A percentile compares a stretch with the other conserved stretches of the same genome.
phyloP scores from a whole-genome alignment of 2,329 filamentous ascomycete species.

The Penicillium sp. region DNA sequence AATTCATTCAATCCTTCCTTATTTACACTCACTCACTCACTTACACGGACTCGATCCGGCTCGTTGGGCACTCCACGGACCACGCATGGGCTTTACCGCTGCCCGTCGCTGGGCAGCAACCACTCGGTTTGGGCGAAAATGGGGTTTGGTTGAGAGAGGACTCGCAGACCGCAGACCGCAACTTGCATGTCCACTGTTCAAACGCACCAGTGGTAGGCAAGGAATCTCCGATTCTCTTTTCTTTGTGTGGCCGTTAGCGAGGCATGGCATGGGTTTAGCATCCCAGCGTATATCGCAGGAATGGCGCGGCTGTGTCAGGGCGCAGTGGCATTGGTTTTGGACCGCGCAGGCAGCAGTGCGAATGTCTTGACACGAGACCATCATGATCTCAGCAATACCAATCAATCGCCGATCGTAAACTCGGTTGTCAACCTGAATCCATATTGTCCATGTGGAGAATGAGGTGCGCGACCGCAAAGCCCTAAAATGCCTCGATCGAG shows the following conservation, averaged over 20 bases:
- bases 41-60: slow-evolving; percentile 16
- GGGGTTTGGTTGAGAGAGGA: slow-evolving; percentile 14
- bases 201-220: not conserved
- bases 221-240: not conserved
- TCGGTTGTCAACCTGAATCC: not conserved
- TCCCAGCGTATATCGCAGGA: slow-evolving; percentile 1
- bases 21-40: slow-evolving; percentile 22
- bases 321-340: not conserved
- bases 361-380: not conserved
- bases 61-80: slow-evolving; percentile 33
- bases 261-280: no score
- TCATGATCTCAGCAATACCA: not conserved
- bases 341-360: not conserved
- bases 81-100: slow-evolving; percentile 38
- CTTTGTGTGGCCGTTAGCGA: slow-evolving; percentile 8
- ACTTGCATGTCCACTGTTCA: slow-evolving; percentile 20
- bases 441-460: slow-evolving; percentile 12
- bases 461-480: slow-evolving; percentile 22
- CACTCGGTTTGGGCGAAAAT: slow-evolving; percentile 25
- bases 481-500: slow-evolving; percentile 20
- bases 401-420: not conserved
- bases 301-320: slow-evolving; percentile 1
- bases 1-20: slow-evolving; percentile 5
- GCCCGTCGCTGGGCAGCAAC: slow-evolving; percentile 40
- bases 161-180: slow-evolving; percentile 34